Evolutionary conservation across 257 asterid genomes (phyloP), one percentile per base, ranked within the genome.

Genomic region (Orobanche coerulescens): DNA sequence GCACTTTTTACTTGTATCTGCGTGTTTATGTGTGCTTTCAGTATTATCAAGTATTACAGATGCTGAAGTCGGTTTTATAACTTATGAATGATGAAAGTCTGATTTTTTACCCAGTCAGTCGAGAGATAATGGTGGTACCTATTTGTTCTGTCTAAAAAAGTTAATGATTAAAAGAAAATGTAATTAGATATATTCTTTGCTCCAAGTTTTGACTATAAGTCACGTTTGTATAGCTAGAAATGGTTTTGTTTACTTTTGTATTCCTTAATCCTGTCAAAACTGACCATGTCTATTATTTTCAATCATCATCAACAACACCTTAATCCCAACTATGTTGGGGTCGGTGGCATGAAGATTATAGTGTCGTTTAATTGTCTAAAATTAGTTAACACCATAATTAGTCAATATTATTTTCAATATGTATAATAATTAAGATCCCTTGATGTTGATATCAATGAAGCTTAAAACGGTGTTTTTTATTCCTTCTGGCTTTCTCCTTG

Each of bases 141-240:
- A 24, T 22, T 24, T 23, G 18, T 4, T 19, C 22, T 12, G 14
- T 44, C 15, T 24, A 42, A 34, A 58, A 58, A 58, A 58, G 40
- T 40, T 39, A 19, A 22, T 6, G 48, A 51, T 31, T 43, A 14
- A 46, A 43, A 24, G 5, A 31, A 57, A 23, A 18, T 6, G 20
- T 54, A 26, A 56, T 49, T 24, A 31, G 24, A 65, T 51, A 58
- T n/a, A n/a, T n/a, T n/a, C n/a, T n/a, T n/a, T n/a, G n/a, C n/a
- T n/a, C 9, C 4, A 42, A 42, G 13, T 2, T 4, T 13, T 12
- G 49, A 8, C 12, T 36, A 44, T 14, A 9, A 40, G 43, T 60
- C 15, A 68, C n/a, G n/a, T 26, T 28, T 26, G 55, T 51, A 40
- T 44, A 10, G 54, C 24, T 37, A 5, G 28, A 52, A 23, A 49